Percentiles rank a stretch among this genome's conserved stretches.
phyloP scores from a whole-genome alignment of 495 filamentous ascomycete genomes.

The Cudoniella acicularis region DNA sequence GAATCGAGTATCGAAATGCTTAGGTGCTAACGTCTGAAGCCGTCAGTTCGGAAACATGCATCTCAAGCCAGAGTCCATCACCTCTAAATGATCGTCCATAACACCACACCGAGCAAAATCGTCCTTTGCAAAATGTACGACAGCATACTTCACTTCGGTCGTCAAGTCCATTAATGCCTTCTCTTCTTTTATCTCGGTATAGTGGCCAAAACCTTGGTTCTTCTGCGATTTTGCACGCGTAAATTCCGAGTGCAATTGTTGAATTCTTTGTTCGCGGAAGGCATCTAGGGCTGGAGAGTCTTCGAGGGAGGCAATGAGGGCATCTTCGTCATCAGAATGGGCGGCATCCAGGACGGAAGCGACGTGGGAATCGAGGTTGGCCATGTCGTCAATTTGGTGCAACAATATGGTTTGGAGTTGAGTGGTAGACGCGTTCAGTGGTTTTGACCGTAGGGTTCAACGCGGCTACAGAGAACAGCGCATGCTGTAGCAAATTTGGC shows the following conservation, averaged over 20 bases:
- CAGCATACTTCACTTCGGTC: conserved; percentile 55
- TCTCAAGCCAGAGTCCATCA: conserved; percentile 17
- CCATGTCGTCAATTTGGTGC: conserved; percentile 17
- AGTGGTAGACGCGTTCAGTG: not conserved
- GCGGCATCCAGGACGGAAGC: conserved; percentile 42
- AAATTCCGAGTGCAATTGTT: conserved; percentile 65
- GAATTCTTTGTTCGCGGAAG: conserved; percentile 67
- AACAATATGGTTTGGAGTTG: not conserved
- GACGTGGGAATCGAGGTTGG: conserved; percentile 41
- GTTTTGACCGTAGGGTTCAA: not conserved
- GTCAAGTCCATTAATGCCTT: conserved; percentile 66
- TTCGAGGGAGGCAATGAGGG: conserved; percentile 67
- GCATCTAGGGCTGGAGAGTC: conserved; percentile 53
- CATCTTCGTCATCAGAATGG: conserved; percentile 60
- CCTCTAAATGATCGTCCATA: conserved; percentile 62
- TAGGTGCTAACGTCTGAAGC: conserved; percentile 47
- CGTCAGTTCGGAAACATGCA: conserved; percentile 18
- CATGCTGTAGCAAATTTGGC: not conserved
- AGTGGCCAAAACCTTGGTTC: conserved; percentile 39
- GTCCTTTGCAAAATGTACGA: conserved; percentile 73
- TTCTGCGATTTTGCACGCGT: conserved; percentile 33
- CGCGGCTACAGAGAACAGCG: not conserved
- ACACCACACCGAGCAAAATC: conserved; percentile 70
- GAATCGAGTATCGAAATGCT: conserved; percentile 67
- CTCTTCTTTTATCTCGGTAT: conserved; percentile 60